A percentile compares a stretch with the other conserved stretches of the same genome.
Conservation (phyloP, 2,329 filamentous ascomycete genomes). For the Talaromyces atroroseus region DNA sequence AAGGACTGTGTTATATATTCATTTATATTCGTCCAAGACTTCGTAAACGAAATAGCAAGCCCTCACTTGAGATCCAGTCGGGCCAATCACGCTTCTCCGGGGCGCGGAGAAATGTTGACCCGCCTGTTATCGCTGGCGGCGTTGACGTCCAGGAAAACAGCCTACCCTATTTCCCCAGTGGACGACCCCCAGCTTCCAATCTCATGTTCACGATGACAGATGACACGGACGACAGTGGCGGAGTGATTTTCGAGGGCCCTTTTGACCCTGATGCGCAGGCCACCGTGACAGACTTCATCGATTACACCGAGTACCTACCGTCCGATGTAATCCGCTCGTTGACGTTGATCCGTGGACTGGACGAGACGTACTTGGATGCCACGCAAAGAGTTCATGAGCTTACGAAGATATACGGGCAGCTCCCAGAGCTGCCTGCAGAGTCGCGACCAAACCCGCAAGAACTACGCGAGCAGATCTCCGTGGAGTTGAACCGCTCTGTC, state of each 20-base stretch:
- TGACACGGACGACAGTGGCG: conserved; percentile 37
- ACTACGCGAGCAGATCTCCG: conserved; percentile 53
- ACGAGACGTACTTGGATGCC: conserved; percentile 40
- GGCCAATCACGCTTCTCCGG: conserved; percentile 1
- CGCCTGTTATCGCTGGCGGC: conserved; percentile 16
- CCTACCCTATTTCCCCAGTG: background rate
- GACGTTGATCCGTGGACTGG: conserved; percentile 52
- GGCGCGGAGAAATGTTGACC: conserved; percentile 28
- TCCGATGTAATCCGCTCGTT: conserved; percentile 60
- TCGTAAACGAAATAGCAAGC: background rate
- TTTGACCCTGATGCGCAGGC: conserved; percentile 61
- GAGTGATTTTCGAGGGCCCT: conserved; percentile 43
- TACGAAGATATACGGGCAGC: conserved; percentile 40
- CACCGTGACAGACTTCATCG: conserved; percentile 62
- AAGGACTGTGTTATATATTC: too few species aligned
- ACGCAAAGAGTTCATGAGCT: conserved; percentile 39
- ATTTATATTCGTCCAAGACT: too few species aligned
- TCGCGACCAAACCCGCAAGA: conserved; percentile 47
- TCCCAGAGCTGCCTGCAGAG: conserved; percentile 46
- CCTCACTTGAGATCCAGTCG: background rate
- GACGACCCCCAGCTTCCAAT: background rate
- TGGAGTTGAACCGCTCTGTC: conserved; percentile 50
- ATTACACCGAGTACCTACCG: conserved; percentile 65
- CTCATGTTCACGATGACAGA: conserved; percentile 31
- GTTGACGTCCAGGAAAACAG: background rate